Base-by-base conservation (phyloP, 2,329 filamentous ascomycete species). In the Hymenoscyphus salicellus region DNA sequence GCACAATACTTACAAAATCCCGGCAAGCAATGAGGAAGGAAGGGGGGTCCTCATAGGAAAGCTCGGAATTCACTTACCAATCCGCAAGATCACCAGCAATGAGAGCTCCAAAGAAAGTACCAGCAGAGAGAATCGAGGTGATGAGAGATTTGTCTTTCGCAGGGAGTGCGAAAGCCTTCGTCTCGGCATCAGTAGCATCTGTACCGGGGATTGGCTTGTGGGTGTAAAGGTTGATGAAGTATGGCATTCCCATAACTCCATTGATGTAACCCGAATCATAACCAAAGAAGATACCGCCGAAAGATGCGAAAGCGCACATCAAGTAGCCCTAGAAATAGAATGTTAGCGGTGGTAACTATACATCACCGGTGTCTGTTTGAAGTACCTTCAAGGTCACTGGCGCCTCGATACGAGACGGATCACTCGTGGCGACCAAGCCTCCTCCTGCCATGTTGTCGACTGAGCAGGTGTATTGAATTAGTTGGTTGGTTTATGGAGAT, bases 71-170 rank as follows among this genome's bases (percentile, higher is more conserved):
- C 14, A 56, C 55, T 30, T 56, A 56, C 86, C 77, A 84, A 76
- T 95, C 91, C 69, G 91, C 86, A 67, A 93, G 75, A 76, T 92
- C 89, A 82, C 91, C 91, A 64, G 89, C 90, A 67, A 92, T 86
- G 70, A 94, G 74, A 63, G 91, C 88, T 75, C 91, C 91, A 67
- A 93, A 90, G 83, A 94, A 94, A 70, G 91, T 93, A 78, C 90
- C 89, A 74, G 69, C 85, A 41, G 91, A 93, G 63, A 94, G 85
- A 71, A 94, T 72, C 11, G 71, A 72, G 52, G 70, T 70, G 46
- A 73, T 72, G 17, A 73, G 64, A n/a, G 72, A 72, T 57, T 72
- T 70, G 58, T 80, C 78, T 63, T 75, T 78, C 10, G 82, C 78
- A 3, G 80, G 77, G 26, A 86, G 63, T 71, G 64, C 61, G 63